Evolutionary conservation across 495 filamentous ascomycete species (phyloP), one percentile per base, ranked within the genome.

Genomic region (Niebla homalea): DNA sequence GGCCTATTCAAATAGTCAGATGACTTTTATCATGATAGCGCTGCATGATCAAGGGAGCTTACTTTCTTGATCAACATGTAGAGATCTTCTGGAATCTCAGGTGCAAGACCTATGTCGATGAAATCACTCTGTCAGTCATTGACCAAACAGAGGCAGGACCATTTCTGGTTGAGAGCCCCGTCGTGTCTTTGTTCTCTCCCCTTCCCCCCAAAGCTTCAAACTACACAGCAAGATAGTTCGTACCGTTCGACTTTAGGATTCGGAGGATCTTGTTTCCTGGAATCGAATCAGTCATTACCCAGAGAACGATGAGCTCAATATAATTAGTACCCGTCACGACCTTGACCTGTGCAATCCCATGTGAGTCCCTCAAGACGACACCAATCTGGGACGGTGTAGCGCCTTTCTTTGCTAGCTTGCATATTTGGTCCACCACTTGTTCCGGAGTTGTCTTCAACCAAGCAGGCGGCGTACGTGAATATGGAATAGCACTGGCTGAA

Each of bases 61-160:
- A 89, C 89, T 86, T 98, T 98, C 84, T 95, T 96, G 82, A 98
- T 97, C 68, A 98, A 80, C 84, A 89, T 86, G 79, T 87, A 87
- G 50, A 98, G 81, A 71, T 97, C 93, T 78, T 97, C 92, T 58
- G 92, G 92, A 60, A 97, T 82, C 67, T 94, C 87, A 61, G 93
- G 93, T 56, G 90, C 89, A 67, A 98, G 86, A 75, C 93, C 92
- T 98, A 71, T 73, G 63, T 67, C 61, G 55, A 51, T 54, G 68
- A 74, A 70, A 81, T 93, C 88, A 77, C 88, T 93, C 87, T 77
- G 86, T 96, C 89, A 95, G 89, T 80, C 80, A 74, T 72, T 71
- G 78, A 95, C 90, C 90, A 88, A 89, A 72, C 87, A 94, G 89
- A 90, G 92, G 92, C 83, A 76, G 68, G 64, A 57, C 55, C 60